Conservation (phyloP, 331 rosid genomes). For the Pyracantha coccinea region DNA sequence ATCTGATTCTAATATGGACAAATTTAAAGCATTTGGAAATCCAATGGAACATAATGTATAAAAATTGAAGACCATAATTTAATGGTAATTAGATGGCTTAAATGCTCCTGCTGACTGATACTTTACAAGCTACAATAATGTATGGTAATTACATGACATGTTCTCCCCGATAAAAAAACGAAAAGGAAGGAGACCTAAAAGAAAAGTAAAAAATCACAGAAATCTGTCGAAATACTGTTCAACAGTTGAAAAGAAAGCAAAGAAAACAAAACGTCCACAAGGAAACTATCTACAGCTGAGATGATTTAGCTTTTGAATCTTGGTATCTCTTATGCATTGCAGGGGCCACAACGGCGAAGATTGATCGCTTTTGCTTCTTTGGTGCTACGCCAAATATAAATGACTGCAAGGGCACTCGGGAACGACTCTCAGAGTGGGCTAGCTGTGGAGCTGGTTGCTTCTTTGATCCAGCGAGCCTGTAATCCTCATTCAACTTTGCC, state of each 20-base stretch:
- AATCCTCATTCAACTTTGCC: slow-evolving; percentile 59
- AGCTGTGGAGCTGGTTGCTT: slow-evolving; percentile 33
- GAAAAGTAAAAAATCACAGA: not conserved
- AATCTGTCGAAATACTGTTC: not conserved
- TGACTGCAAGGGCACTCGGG: slow-evolving; percentile 68
- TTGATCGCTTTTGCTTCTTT: slow-evolving; percentile 71
- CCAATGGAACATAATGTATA: too few relatives aligned
- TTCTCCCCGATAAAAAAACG: not conserved
- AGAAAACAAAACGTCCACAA: not conserved
- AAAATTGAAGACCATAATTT: too few relatives aligned
- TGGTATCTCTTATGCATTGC: slow-evolving; percentile 53
- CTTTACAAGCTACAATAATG: not conserved
- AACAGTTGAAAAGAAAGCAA: not conserved
- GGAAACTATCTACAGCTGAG: slow-evolving; percentile 20
- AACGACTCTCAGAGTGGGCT: slow-evolving; percentile 33
- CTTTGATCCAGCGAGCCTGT: slow-evolving; percentile 47
- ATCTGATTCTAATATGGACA: not conserved
- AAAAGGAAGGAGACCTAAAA: not conserved
- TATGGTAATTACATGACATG: not conserved
- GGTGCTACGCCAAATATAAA: slow-evolving; percentile 76
- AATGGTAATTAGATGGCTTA: too few relatives aligned
- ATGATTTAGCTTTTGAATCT: slow-evolving; percentile 27
- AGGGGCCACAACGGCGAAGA: slow-evolving; percentile 71
- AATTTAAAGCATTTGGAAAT: too few relatives aligned
- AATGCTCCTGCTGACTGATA: slow-evolving; percentile 2